Evolutionary conservation across 2,329 filamentous ascomycete species (phyloP).

Genomic region (Fusarium sp.): DNA sequence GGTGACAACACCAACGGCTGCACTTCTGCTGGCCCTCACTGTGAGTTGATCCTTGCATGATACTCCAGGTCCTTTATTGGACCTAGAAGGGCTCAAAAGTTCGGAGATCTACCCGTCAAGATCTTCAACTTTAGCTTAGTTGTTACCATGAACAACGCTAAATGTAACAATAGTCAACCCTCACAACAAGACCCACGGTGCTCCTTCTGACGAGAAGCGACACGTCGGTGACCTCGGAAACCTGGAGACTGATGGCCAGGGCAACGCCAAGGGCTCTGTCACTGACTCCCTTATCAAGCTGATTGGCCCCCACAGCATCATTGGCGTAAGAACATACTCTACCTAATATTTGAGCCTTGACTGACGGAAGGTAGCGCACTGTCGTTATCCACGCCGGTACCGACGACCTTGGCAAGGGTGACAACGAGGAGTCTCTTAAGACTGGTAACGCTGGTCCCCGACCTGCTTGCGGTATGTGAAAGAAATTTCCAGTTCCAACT

Average conservation of each 20-base stretch:
- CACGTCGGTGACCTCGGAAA: slow-evolving; percentile 99
- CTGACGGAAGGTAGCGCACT: slow-evolving; percentile 76
- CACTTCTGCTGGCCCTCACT: slow-evolving; percentile 98
- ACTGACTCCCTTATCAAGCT: slow-evolving; percentile 91
- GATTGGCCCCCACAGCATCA: slow-evolving; percentile 94
- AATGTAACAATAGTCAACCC: slow-evolving; percentile 84
- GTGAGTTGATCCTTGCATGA: slow-evolving; percentile 67
- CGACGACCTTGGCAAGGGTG: slow-evolving; percentile 95
- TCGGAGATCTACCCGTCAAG: background rate
- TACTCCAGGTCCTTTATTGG: background rate
- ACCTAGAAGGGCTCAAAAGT: background rate
- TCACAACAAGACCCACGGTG: slow-evolving; percentile 91
- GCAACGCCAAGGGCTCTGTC: slow-evolving; percentile 86
- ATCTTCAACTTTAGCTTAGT: background rate
- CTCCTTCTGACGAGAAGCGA: slow-evolving; percentile 84
- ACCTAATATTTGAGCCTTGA: background rate
- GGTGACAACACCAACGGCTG: slow-evolving; percentile 99
- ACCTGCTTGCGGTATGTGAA: slow-evolving; percentile 88
- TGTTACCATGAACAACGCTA: slow-evolving; percentile 15
- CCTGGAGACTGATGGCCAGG: slow-evolving; percentile 94
- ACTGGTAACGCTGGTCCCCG: slow-evolving; percentile 95
- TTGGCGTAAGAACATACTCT: slow-evolving; percentile 76
- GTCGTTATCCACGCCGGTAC: slow-evolving; percentile 95
- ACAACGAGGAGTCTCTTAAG: slow-evolving; percentile 95
- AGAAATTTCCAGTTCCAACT: background rate